Percentiles rank a stretch among this genome's conserved stretches.
Conservation (phyloP, 139 green algal genomes). For the Microglena sp. region DNA sequence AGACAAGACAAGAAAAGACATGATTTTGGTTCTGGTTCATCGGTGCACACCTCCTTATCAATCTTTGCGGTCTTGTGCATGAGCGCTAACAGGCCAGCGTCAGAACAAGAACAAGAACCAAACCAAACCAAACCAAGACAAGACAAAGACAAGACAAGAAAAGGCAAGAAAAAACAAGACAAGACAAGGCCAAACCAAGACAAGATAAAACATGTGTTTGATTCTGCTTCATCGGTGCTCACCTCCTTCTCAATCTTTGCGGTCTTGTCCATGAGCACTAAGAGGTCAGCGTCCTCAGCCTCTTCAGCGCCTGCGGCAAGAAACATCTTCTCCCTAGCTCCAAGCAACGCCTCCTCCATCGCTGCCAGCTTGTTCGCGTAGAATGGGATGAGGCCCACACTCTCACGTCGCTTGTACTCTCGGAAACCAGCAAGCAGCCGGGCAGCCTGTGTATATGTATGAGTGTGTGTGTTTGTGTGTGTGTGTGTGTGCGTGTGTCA, state of each 20-base stretch:
- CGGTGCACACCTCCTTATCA: constrained; percentile 18
- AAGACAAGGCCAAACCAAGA: too few species aligned
- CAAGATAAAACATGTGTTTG: too few species aligned
- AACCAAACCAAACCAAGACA: too few species aligned
- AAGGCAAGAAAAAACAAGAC: too few species aligned
- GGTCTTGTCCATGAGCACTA: neutral
- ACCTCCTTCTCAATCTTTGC: constrained; percentile 14
- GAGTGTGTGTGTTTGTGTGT: too few species aligned
- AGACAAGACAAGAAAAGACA: too few species aligned
- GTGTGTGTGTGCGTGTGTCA: too few species aligned
- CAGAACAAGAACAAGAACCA: too few species aligned
- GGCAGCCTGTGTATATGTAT: constrained; percentile 42
- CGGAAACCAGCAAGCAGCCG: constrained; percentile 36
- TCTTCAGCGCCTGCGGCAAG: neutral
- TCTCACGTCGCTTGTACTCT: constrained; percentile 40
- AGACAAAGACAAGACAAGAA: too few species aligned
- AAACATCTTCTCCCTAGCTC: constrained; percentile 4
- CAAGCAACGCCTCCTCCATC: constrained; percentile 42
- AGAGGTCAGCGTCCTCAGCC: constrained; percentile 5
- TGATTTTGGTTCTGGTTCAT: too few species aligned
- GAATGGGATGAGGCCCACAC: constrained; percentile 29
- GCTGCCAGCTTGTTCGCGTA: constrained; percentile 45
- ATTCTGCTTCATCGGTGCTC: too few species aligned
- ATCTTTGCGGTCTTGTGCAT: neutral
- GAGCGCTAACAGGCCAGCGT: neutral